These are phyloP conservation scores for Populus deltoides DNA, from an alignment of 345 rosid genomes.

Conservation along the genomic window DNA sequence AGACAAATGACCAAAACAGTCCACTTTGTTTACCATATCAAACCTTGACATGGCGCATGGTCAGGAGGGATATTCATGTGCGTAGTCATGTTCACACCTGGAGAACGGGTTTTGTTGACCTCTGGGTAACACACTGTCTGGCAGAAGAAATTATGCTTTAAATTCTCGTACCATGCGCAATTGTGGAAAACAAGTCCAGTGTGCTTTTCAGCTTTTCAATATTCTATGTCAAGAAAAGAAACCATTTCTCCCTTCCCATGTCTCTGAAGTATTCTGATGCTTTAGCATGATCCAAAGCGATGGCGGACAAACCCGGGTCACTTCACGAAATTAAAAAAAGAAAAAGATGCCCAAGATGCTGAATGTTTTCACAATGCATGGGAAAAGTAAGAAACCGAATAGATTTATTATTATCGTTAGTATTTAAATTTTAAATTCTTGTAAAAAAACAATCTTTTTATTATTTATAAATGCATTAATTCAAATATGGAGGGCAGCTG, in stretches of 20 bases:
- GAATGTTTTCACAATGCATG: background rate
- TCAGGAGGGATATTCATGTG: background rate
- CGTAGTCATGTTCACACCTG: background rate
- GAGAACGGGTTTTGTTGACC: background rate
- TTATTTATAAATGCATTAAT: too few species aligned
- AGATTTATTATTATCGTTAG: too few species aligned
- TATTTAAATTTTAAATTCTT: too few species aligned
- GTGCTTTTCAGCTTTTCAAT: background rate
- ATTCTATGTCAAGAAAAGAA: background rate
- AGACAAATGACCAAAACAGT: background rate
- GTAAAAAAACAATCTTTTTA: too few species aligned
- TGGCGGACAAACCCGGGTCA: background rate
- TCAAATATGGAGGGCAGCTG: too few species aligned
- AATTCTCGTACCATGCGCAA: background rate
- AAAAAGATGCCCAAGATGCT: background rate
- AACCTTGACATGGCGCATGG: background rate
- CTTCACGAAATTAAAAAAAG: background rate
- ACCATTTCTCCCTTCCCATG: too few species aligned
- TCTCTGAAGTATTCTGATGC: too few species aligned
- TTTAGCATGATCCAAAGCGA: background rate
- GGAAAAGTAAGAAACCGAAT: background rate
- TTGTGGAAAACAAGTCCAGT: background rate
- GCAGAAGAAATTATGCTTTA: background rate
- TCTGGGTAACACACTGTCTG: background rate
- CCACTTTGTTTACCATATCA: conserved; percentile 10